Conservation (phyloP, 2,329 filamentous ascomycete species). For the Alternaria solani region DNA sequence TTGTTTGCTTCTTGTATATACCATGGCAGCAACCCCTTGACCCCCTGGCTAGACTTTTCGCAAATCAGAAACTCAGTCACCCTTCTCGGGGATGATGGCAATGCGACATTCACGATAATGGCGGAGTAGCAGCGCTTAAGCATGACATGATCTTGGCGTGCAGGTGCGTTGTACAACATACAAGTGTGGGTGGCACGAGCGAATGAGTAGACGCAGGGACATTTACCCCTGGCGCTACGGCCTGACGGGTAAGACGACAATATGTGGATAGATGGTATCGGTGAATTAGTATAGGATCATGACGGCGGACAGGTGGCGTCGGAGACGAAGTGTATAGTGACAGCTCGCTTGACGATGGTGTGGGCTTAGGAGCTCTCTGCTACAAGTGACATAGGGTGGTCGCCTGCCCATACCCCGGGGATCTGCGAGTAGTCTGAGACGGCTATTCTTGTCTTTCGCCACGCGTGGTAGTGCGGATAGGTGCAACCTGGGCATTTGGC, state of each 20-base stretch:
- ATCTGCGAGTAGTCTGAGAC: constrained; percentile 5
- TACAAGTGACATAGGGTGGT: not conserved
- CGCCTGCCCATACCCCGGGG: not conserved
- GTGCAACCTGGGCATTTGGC: not conserved
- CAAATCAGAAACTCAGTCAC: not conserved
- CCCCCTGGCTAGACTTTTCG: constrained; percentile 1
- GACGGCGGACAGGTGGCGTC: not conserved
- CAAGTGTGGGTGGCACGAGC: constrained; percentile 11
- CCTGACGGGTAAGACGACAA: constrained; percentile 7
- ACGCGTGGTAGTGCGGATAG: not conserved
- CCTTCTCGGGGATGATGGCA: not conserved
- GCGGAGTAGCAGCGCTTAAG: constrained; percentile 11
- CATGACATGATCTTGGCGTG: constrained; percentile 21
- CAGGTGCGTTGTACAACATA: constrained; percentile 5
- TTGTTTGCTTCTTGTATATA: constrained; percentile 7
- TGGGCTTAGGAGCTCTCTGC: constrained; percentile 1
- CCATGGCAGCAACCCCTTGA: not conserved
- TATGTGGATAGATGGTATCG: constrained; percentile 10
- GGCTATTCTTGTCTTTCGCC: constrained; percentile 9
- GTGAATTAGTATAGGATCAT: constrained; percentile 1
- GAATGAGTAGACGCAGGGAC: constrained; percentile 16
- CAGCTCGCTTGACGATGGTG: constrained; percentile 4
- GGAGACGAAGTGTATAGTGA: not conserved
- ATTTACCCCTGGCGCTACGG: constrained; percentile 12
- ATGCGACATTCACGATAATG: constrained; percentile 2